These are phyloP conservation scores for Yamadazyma diospyri DNA, from an alignment of 1,139 yeast species.

Conservation along the genomic window DNA sequence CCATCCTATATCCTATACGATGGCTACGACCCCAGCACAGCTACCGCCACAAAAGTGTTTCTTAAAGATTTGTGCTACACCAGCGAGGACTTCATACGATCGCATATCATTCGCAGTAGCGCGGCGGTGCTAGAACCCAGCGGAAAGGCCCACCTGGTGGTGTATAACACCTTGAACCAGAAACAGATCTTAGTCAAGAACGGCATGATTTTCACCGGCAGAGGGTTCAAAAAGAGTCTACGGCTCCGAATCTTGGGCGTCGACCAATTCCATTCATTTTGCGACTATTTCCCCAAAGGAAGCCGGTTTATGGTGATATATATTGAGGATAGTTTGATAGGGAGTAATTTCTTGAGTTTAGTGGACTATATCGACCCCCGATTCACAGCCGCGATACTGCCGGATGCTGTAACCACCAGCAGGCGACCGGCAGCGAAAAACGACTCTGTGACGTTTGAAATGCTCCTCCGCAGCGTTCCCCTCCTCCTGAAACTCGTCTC, in stretches of 20 bases:
- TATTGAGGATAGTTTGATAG: constrained; percentile 50
- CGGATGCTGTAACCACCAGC: neutral
- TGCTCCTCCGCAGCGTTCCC: constrained; percentile 46
- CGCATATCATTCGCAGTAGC: constrained; percentile 57
- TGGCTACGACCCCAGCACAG: constrained; percentile 48
- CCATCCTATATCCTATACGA: constrained; percentile 50
- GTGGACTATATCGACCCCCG: constrained; percentile 14
- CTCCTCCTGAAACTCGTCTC: constrained; percentile 44
- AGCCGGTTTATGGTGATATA: constrained; percentile 49
- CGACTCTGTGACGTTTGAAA: constrained; percentile 34
- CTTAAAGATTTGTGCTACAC: constrained; percentile 55
- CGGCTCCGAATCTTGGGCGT: constrained; percentile 42
- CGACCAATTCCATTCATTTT: constrained; percentile 42
- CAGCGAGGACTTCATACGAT: constrained; percentile 62
- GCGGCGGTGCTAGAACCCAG: constrained; percentile 34
- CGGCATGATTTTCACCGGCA: constrained; percentile 51
- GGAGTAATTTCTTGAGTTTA: constrained; percentile 20
- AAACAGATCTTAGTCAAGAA: constrained; percentile 57
- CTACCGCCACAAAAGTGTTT: constrained; percentile 24
- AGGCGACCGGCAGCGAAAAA: neutral
- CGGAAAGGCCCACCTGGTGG: constrained; percentile 39
- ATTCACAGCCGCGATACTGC: no score
- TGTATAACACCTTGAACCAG: constrained; percentile 58
- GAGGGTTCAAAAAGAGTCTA: constrained; percentile 52
- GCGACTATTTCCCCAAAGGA: constrained; percentile 47